These are phyloP conservation scores for Glonium stellatum DNA, from an alignment of 495 filamentous ascomycete species.

Conservation along the genomic window DNA sequence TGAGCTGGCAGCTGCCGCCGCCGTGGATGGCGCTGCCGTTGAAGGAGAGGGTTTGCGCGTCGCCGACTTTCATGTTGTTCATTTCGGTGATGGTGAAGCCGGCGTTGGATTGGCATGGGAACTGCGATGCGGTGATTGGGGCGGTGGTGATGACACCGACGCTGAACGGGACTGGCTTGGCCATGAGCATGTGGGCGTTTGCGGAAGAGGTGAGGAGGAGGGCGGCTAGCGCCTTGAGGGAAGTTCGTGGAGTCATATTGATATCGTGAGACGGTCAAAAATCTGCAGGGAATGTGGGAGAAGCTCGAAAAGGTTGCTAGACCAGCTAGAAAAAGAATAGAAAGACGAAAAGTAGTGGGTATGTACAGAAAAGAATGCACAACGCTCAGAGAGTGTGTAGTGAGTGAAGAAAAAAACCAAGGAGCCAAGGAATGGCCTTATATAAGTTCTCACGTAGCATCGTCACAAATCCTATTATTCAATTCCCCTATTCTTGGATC, in stretches of 20 bases:
- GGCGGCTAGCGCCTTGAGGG: conserved; percentile 17
- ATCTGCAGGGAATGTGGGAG: conserved; percentile 13
- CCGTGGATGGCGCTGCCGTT: conserved; percentile 61
- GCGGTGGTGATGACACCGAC: conserved; percentile 46
- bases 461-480: not conserved
- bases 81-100: conserved; percentile 39
- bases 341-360: conserved; percentile 7
- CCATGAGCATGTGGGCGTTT: conserved; percentile 66
- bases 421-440: conserved; percentile 4
- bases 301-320: conserved; percentile 15
- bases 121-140: conserved; percentile 65
- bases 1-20: conserved; percentile 77
- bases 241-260: conserved; percentile 25
- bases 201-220: conserved; percentile 42
- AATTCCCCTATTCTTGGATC: not conserved
- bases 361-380: conserved; percentile 9
- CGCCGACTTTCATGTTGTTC: conserved; percentile 44
- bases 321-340: conserved; percentile 26
- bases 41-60: conserved; percentile 46
- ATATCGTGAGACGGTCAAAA: conserved; percentile 9
- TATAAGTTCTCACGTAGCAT: not conserved
- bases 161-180: conserved; percentile 58
- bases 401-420: not conserved
- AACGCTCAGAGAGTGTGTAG: not conserved
- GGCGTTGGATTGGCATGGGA: conserved; percentile 63